These are phyloP conservation scores for Peronospora destructor DNA, from an alignment of 352 stramenopile species.

Conservation along the genomic window DNA sequence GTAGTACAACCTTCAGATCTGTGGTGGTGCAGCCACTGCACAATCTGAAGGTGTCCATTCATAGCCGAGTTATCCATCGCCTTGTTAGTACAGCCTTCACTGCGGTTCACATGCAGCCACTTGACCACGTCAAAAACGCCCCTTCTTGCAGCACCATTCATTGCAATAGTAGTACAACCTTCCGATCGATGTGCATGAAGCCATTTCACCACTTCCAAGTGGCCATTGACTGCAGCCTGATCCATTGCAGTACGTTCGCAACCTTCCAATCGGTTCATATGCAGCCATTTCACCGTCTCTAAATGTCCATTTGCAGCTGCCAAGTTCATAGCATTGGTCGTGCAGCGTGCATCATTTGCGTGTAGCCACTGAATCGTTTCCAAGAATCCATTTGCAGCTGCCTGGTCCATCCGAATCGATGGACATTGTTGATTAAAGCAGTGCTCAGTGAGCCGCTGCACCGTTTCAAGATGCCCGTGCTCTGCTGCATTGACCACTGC, in stretches of 20 bases:
- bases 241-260: too few species aligned
- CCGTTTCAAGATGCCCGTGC: constrained; percentile 33
- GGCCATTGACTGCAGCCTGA: too few species aligned
- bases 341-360: constrained; percentile 20
- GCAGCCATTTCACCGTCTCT: too few species aligned
- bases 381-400: constrained; percentile 3
- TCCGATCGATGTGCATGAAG: too few species aligned
- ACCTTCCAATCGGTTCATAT: too few species aligned
- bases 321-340: constrained; percentile 11
- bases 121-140: too few species aligned
- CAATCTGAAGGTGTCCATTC: constrained; percentile 22
- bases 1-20: constrained; percentile 9
- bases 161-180: too few species aligned
- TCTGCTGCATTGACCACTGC: constrained; percentile 34
- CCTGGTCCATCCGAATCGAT: constrained; percentile 5
- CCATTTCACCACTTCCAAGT: too few species aligned
- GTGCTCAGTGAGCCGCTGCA: constrained; percentile 33
- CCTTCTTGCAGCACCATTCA: too few species aligned
- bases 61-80: constrained; percentile 29
- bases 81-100: constrained; percentile 18
- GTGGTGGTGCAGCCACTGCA: constrained; percentile 26
- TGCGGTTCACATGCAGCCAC: constrained; percentile 12
- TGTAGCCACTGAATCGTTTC: constrained; percentile 19
- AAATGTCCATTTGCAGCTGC: too few species aligned
- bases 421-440: constrained; percentile 23